Percentiles rank a stretch among this genome's conserved stretches.
phyloP scores from a whole-genome alignment of 139 green algal genomes.

The Chlamydomonas sp. region DNA sequence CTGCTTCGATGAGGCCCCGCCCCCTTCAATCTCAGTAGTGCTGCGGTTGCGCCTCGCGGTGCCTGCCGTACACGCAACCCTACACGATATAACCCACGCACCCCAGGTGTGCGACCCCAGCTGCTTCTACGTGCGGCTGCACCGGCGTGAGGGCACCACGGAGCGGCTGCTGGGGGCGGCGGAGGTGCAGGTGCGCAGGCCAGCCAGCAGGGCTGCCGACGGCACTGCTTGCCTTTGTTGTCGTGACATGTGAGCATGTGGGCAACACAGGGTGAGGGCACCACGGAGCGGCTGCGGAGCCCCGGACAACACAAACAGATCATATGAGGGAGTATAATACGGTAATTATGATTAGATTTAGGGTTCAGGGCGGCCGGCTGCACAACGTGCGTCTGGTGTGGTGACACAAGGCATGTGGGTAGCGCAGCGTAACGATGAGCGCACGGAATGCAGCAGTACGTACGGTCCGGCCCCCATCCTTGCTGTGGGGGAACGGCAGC shows the following conservation, averaged over 20 bases:
- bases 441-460: background rate
- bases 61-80: no score
- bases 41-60: no score
- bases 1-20: no score
- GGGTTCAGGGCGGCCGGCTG: no score
- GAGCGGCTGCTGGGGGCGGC: constrained; percentile 42
- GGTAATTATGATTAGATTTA: no score
- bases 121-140: constrained; percentile 54
- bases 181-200: constrained; percentile 40
- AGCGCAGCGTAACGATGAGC: background rate
- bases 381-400: no score
- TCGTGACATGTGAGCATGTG: background rate
- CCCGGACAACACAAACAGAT: background rate
- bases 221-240: background rate
- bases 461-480: background rate
- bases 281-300: background rate
- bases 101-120: constrained; percentile 43
- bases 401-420: no score
- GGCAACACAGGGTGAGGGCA: background rate
- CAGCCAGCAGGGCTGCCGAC: background rate
- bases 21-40: background rate
- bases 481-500: background rate
- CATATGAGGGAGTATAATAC: background rate
- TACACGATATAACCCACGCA: no score
- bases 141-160: constrained; percentile 50